phyloP scores from a whole-genome alignment of 1,139 yeast species.

The Nakaseomyces kungkrabaensis region DNA sequence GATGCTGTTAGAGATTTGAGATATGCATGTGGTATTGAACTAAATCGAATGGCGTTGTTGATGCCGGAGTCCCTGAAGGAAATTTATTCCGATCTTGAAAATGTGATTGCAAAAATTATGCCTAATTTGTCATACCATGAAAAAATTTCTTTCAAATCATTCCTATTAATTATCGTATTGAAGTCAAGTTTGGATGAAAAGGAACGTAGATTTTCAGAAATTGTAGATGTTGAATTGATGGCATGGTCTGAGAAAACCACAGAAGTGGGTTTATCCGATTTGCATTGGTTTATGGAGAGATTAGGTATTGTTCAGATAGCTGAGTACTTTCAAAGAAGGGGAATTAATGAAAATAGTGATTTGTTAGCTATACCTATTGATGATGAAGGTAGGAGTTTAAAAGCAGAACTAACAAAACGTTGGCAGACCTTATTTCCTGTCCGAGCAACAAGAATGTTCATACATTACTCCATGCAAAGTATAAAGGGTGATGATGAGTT shows the following conservation, averaged over 20 bases:
- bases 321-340: constrained; percentile 73
- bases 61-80: constrained; percentile 86
- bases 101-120: constrained; percentile 64
- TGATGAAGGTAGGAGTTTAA: constrained; percentile 72
- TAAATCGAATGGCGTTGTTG: constrained; percentile 83
- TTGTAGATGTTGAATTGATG: constrained; percentile 83
- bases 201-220: constrained; percentile 66
- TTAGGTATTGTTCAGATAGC: constrained; percentile 92
- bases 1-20: constrained; percentile 81
- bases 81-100: constrained; percentile 72
- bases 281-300: constrained; percentile 97
- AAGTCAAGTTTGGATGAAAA: constrained; percentile 63
- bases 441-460: constrained; percentile 87
- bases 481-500: constrained; percentile 71
- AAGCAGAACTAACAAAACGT: constrained; percentile 70
- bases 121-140: constrained; percentile 81
- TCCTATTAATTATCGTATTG: constrained; percentile 81
- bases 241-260: constrained; percentile 94
- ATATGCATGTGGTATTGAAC: constrained; percentile 88
- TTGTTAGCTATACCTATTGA: constrained; percentile 76
- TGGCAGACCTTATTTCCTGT: constrained; percentile 95
- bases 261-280: constrained; percentile 75
- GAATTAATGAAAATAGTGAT: constrained; percentile 68
- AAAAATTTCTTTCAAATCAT: constrained; percentile 86
- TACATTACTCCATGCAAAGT: constrained; percentile 91